Evolutionary conservation across 208 protist genomes (phyloP), one percentile per base, ranked within the genome.

Genomic region (Crithidia bombi): DNA sequence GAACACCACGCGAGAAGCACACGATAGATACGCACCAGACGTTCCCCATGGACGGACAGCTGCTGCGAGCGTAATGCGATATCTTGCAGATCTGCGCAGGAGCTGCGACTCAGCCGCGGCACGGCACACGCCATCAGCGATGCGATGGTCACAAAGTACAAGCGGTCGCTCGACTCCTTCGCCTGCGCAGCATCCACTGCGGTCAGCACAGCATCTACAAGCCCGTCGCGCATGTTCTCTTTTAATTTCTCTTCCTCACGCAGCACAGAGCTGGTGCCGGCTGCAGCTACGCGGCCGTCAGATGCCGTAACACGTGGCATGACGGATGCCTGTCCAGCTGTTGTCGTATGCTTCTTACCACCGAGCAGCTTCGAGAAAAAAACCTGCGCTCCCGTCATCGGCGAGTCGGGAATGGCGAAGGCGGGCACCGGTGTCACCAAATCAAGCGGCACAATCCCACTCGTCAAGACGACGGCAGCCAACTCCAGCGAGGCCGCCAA

Each of bases 281-380:
- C 38, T 54, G 17, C 43, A n/a, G 10, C 28, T 15, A 36, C 32
- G 49, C 23, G 12, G 21, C 25, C 62, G 26, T 39, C 49, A 5
- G 49, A 21, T 5, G n/a, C 14, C 26, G 33, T 44, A 6, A 50
- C 46, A 4, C 6, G 52, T 5, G 32, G 11, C 1, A 19, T 26
- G 4, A 28, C 54, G n/a, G n/a, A n/a, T 23, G 7, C 30, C 21
- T 25, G 54, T 11, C 28, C 52, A 9, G 35, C 33, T 56, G 25
- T 23, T 9, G 36, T 21, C 1, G 26, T 43, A 36, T 28, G 17
- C 36, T 70, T 67, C 38, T 73, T 72, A 19, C 73, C 69, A 19
- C 75, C 79, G 21, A 90, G 65, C 43, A 89, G 33, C 49, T 90
- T 89, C 1, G 81, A 86, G 50, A 89, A 90, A 65, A 94, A 93